phyloP scores from a whole-genome alignment of 345 rosid genomes.

The Lenwebbia sp. region DNA sequence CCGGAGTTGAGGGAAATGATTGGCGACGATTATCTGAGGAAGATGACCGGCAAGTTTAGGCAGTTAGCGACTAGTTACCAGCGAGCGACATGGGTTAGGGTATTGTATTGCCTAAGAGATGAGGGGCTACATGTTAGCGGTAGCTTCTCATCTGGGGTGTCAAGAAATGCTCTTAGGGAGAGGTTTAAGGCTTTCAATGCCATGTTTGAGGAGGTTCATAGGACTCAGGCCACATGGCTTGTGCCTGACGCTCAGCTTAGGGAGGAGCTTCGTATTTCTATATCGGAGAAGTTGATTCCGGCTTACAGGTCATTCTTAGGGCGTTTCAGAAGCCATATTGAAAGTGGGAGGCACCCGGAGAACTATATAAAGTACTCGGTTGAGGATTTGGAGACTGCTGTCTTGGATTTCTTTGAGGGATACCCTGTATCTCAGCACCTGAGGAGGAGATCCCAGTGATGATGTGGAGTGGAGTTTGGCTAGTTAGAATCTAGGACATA shows the following conservation, averaged over 20 bases:
- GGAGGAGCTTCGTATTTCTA: constrained; percentile 84
- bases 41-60: constrained; percentile 62
- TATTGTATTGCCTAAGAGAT: constrained; percentile 69
- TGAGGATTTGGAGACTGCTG: constrained; percentile 76
- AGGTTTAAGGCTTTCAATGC: constrained; percentile 88
- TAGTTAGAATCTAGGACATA: constrained; percentile 31
- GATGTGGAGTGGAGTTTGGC: constrained; percentile 29
- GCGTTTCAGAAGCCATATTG: constrained; percentile 83
- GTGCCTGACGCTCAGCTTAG: constrained; percentile 76
- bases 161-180: constrained; percentile 68
- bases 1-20: constrained; percentile 86
- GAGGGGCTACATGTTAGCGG: constrained; percentile 90
- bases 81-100: constrained; percentile 82
- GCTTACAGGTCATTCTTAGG: constrained; percentile 94
- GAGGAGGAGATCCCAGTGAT: constrained; percentile 69
- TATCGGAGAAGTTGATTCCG: constrained; percentile 76
- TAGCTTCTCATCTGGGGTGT: constrained; percentile 79
- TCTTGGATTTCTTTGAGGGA: constrained; percentile 96
- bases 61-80: constrained; percentile 74
- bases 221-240: constrained; percentile 71
- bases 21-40: constrained; percentile 71
- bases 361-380: constrained; percentile 79
- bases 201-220: constrained; percentile 87
- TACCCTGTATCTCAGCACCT: constrained; percentile 57
- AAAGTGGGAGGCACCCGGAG: constrained; percentile 93